Evolutionary conservation across 23 red algal species (phyloP), one percentile per base, ranked within the genome.

Genomic region (Gracilaria gracilis): DNA sequence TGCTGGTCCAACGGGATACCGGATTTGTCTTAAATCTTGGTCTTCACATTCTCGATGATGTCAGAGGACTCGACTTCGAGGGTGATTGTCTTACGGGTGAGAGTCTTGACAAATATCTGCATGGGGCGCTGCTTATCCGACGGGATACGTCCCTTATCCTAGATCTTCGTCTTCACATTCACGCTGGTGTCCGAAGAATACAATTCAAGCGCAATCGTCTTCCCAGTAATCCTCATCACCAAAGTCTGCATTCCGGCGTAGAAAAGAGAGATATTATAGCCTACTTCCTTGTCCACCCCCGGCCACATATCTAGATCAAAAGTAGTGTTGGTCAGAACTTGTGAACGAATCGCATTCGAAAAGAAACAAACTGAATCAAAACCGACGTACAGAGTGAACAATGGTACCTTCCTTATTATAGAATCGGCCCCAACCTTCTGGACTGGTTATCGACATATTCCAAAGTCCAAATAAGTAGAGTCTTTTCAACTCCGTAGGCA

Each of bases 101-200:
- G 80, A 53, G 91, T 97, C 91, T 97, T 97, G 19, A 97, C 95
- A 66, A 97, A 97, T 40, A 97, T 97, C 69, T 97, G 91, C 61
- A 97, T 97, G 21, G 94, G 75, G 46, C 95, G 91, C 92, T 97
- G 84, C 87, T 97, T 91, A 80, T 97, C 95, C 39, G 95, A 91
- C 37, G 95, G 95, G 69, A 97, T 97, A 49, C 95, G 91, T 84
- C 95, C 95, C 91, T 97, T 97, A 84, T 97, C 95, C 81, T 97
- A 91, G 54, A 97, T 97, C 95, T 97, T 97, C 17, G 76, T 87
- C 91, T 97, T 97, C 5, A 46, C 42, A 46, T 46, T 46, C 42
- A 46, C 42, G 42, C 42, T 46, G 11, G 42, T 46, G 42, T 46
- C 42, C 44, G 95, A 97, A 39, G 95, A 91, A 37, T 97, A 91